phyloP scores from a whole-genome alignment of 2,329 filamentous ascomycete species.

The Chrysoporthe puriensis region DNA sequence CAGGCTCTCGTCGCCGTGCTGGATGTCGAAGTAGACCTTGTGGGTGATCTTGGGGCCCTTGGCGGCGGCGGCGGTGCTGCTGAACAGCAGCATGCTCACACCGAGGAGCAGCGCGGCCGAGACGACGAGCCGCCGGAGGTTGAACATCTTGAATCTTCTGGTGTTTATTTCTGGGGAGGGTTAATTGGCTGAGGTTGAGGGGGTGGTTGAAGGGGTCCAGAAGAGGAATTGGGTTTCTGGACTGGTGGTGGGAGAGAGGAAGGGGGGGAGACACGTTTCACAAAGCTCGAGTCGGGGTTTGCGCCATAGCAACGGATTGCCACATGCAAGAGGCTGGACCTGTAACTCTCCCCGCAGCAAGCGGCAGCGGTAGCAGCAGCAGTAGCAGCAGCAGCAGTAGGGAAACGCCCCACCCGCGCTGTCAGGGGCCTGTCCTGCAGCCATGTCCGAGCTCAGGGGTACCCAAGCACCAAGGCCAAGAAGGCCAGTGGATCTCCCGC shows the following conservation, averaged over 20 bases:
- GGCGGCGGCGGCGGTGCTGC: slow-evolving; percentile 71
- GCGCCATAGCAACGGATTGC: background rate
- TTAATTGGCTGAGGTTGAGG: slow-evolving; percentile 8
- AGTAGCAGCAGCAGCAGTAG: too few species aligned
- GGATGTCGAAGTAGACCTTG: slow-evolving; percentile 91
- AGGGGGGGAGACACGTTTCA: slow-evolving; percentile 28
- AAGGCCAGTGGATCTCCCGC: slow-evolving; percentile 6
- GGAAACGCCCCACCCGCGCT: background rate
- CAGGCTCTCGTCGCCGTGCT: slow-evolving; percentile 72
- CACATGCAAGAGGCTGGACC: slow-evolving; percentile 26
- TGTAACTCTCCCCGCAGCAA: slow-evolving; percentile 15
- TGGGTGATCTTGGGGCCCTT: slow-evolving; percentile 95
- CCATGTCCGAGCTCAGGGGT: slow-evolving; percentile 21
- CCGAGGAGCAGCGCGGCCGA: slow-evolving; percentile 77
- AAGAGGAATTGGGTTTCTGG: slow-evolving; percentile 15
- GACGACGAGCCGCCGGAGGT: slow-evolving; percentile 70
- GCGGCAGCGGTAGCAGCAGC: too few species aligned
- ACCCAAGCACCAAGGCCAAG: slow-evolving; percentile 8
- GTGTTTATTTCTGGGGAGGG: slow-evolving; percentile 22
- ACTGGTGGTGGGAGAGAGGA: slow-evolving; percentile 23
- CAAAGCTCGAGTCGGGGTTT: slow-evolving; percentile 10
- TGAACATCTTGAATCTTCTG: slow-evolving; percentile 66
- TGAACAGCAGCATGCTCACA: slow-evolving; percentile 74
- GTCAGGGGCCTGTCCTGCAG: slow-evolving; percentile 10
- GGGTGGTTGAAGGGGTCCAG: background rate